These are phyloP conservation scores for Backusella circina DNA, from an alignment of 192 early-diverging fungal genomes.

Conservation along the genomic window DNA sequence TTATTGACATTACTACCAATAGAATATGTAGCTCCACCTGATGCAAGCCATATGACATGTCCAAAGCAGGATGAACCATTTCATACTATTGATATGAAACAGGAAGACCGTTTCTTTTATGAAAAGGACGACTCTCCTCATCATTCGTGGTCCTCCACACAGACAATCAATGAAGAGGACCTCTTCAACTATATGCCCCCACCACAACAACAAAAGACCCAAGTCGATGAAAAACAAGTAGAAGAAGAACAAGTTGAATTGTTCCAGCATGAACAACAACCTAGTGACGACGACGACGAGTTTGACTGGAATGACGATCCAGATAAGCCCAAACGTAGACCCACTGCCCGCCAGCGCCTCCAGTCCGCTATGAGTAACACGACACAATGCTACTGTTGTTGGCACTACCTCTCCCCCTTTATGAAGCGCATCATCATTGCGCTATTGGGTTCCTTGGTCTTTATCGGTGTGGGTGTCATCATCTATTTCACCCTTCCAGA, in stretches of 20 bases:
- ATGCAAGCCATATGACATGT: not conserved
- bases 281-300: constrained; percentile 20
- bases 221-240: not conserved
- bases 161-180: not conserved
- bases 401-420: constrained; percentile 34
- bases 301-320: constrained; percentile 39
- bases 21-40: not conserved
- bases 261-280: not conserved
- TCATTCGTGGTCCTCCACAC: not conserved
- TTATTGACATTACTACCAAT: not conserved
- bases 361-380: constrained; percentile 14
- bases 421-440: constrained; percentile 32
- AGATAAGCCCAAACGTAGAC: constrained; percentile 27
- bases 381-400: constrained; percentile 22
- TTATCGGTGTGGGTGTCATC: constrained; percentile 26
- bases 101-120: constrained; percentile 6
- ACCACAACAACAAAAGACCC: not conserved
- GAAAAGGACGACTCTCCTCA: not conserved
- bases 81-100: not conserved
- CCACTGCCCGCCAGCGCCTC: constrained; percentile 12
- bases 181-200: not conserved
- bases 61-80: not conserved
- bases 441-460: constrained; percentile 17
- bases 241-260: not conserved
- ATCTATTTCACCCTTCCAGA: constrained; percentile 21